phyloP scores from a whole-genome alignment of 1,284 basidiomycete species.

The Trametes versicolor region DNA sequence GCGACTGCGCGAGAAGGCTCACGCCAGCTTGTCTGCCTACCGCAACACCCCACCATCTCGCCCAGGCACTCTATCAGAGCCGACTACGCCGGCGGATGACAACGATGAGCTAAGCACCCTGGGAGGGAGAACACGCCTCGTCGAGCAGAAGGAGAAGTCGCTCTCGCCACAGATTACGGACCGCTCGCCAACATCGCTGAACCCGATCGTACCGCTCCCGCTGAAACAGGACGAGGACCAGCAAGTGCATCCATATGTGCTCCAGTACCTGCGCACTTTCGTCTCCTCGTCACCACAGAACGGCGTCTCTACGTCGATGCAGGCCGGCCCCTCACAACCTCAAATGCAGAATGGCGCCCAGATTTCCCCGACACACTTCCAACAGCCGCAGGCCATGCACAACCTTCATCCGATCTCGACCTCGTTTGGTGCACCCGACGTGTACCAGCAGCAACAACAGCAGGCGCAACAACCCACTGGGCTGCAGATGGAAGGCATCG shows the following conservation, averaged over 20 bases:
- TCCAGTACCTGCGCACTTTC: slow-evolving; percentile 76
- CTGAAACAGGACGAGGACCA: slow-evolving; percentile 42
- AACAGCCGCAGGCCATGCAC: slow-evolving; percentile 29
- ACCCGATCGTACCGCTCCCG: slow-evolving; percentile 61
- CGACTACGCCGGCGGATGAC: slow-evolving; percentile 60
- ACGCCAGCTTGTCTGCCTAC: slow-evolving; percentile 69
- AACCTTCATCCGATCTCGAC: slow-evolving; percentile 31
- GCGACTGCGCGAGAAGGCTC: slow-evolving; percentile 69
- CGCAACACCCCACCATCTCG: slow-evolving; percentile 62
- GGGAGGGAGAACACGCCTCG: slow-evolving; percentile 76
- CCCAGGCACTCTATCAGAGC: slow-evolving; percentile 55
- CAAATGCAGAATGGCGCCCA: slow-evolving; percentile 33
- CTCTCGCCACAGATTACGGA: slow-evolving; percentile 61
- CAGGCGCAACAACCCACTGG: slow-evolving; percentile 24
- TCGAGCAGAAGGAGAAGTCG: slow-evolving; percentile 66
- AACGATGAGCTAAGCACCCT: slow-evolving; percentile 77
- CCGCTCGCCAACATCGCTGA: slow-evolving; percentile 72
- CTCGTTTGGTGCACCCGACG: slow-evolving; percentile 22
- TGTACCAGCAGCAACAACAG: slow-evolving; percentile 15
- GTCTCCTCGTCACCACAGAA: slow-evolving; percentile 45
- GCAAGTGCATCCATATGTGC: slow-evolving; percentile 64
- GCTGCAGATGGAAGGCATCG: slow-evolving; percentile 39
- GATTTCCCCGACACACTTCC: slow-evolving; percentile 37
- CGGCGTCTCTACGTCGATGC: slow-evolving; percentile 21
- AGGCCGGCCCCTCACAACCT: slow-evolving; percentile 27